Base-by-base conservation (phyloP, 768 basidiomycete genomes). In the Lanmaoa rubissima region DNA sequence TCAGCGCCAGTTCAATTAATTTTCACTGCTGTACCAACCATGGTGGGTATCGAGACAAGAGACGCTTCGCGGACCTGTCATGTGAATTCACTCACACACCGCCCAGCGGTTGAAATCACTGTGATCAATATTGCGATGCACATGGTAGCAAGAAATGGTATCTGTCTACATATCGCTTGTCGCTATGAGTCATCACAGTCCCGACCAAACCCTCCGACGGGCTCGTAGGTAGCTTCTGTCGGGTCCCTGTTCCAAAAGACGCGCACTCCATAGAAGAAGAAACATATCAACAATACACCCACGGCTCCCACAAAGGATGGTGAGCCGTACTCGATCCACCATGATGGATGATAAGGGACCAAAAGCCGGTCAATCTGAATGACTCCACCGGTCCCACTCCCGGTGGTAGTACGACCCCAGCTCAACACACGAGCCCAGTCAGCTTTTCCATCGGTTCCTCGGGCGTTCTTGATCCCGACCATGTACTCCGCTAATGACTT, bases 171-270 rank as follows among this genome's bases (percentile, higher is more conserved):
- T 48, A 61, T 56, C 38, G 2, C 32, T 28, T 11, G 48, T 48
- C 12, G 50, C 53, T 66, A 70, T 44, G 61, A 65, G 7, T 78
- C 72, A 1, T 75, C 70, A 54, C 82, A 83, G 42, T 83, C 82
- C 47, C 75, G 75, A 36, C 78, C 81, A 69, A 90, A 92, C 36
- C 93, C 92, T 45, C 93, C 94, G 38, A 89, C 73, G 24, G 94
- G 93, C 69, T 96, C 94, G 70, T 92, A 97, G 38, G 91, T 94
- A 36, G 92, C 88, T 71, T 93, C 89, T 34, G 84, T 88, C 53
- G 83, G 83, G 69, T 92, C 90, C 64, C 78, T 73, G 60, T 79
- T 78, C 91, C 92, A 94, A 50, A 91, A 69, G 52, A 76, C 73
- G 55, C 84, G 76, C 21, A 90, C 85, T n/a, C 79, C 86, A 67